phyloP scores from a whole-genome alignment of 768 basidiomycete genomes.

The Mycena olivaceomarginata region DNA sequence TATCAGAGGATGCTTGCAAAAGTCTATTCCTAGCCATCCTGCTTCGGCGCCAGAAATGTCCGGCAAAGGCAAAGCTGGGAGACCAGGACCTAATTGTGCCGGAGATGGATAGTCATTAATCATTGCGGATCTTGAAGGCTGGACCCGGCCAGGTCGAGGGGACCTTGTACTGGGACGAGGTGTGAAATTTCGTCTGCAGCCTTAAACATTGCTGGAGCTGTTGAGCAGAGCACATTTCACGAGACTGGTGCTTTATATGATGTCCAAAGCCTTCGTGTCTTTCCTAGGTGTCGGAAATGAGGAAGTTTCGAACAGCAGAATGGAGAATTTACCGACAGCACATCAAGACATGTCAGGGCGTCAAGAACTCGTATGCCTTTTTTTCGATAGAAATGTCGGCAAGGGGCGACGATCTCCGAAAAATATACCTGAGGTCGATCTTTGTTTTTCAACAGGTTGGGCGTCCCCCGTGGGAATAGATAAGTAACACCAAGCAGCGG shows the following conservation, averaged over 20 bases:
- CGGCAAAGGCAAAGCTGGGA: background rate
- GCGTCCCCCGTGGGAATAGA: background rate
- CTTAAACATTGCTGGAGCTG: background rate
- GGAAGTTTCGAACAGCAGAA: background rate
- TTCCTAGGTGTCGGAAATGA: background rate
- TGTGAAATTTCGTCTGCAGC: background rate
- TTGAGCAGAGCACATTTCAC: background rate
- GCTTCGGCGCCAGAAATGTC: background rate
- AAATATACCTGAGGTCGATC: no score
- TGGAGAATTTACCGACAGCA: background rate
- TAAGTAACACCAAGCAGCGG: background rate
- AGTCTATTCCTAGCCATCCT: background rate
- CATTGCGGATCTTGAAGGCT: background rate
- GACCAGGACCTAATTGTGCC: background rate
- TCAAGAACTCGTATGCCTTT: background rate
- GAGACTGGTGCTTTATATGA: background rate
- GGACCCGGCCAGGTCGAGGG: background rate
- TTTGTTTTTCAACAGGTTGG: background rate
- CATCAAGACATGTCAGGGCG: background rate
- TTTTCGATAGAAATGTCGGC: background rate
- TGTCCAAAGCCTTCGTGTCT: background rate
- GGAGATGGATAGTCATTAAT: background rate
- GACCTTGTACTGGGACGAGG: background rate
- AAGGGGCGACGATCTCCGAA: no score
- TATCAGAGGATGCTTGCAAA: background rate